phyloP scores from a whole-genome alignment of 1,284 basidiomycete species.

The Peniophora sp. region DNA sequence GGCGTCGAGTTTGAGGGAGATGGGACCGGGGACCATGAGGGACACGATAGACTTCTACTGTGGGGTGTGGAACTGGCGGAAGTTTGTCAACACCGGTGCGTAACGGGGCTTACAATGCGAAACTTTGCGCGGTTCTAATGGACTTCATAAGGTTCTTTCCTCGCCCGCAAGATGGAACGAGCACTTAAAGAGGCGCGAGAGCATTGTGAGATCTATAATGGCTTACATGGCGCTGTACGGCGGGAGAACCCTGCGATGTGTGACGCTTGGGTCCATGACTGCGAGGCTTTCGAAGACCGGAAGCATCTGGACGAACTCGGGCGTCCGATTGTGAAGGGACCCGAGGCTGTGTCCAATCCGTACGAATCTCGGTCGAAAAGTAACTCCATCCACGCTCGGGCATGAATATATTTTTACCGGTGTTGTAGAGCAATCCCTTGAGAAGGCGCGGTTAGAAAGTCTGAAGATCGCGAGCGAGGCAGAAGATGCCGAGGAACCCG shows the following conservation, averaged over 20 bases:
- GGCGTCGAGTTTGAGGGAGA: conserved; percentile 9
- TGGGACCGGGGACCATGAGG: conserved; percentile 7
- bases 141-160: neutral
- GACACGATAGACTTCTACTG: conserved; percentile 11
- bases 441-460: too few species aligned
- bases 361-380: too few species aligned
- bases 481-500: too few species aligned
- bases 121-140: neutral
- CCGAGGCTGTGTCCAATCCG: too few species aligned
- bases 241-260: neutral
- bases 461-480: too few species aligned
- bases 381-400: too few species aligned
- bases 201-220: neutral
- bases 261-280: neutral
- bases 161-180: neutral
- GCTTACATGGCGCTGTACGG: neutral
- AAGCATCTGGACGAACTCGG: too few species aligned
- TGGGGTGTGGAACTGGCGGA: conserved; percentile 12
- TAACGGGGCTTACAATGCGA: neutral
- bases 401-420: too few species aligned
- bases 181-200: neutral
- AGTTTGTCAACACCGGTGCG: conserved; percentile 3
- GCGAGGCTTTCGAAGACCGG: neutral
- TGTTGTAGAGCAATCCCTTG: too few species aligned
- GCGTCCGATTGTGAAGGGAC: too few species aligned